phyloP scores from a whole-genome alignment of 2,329 filamentous ascomycete species.

The Neonectria faginata region DNA sequence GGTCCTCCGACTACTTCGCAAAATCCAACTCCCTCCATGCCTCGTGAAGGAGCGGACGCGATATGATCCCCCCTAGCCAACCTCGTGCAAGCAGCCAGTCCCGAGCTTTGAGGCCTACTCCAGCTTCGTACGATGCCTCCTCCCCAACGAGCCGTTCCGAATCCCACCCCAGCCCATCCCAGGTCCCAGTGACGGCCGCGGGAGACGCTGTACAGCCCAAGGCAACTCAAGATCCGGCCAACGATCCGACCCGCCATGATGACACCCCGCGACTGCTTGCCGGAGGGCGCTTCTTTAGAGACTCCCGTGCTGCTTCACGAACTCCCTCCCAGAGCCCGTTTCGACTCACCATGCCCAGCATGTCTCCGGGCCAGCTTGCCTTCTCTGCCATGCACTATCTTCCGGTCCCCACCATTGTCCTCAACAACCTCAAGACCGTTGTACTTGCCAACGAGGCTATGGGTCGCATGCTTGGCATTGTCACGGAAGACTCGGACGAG shows the following conservation, averaged over 20 bases:
- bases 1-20: slow-evolving; percentile 10
- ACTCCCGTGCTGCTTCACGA: slow-evolving; percentile 45
- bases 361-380: slow-evolving; percentile 67
- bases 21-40: slow-evolving; percentile 34
- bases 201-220: slow-evolving; percentile 33
- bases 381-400: slow-evolving; percentile 79
- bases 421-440: slow-evolving; percentile 76
- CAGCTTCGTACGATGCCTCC: slow-evolving; percentile 40
- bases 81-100: slow-evolving; percentile 46
- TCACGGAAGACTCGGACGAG: slow-evolving; percentile 54
- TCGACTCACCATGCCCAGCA: slow-evolving; percentile 58
- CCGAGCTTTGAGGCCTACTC: slow-evolving; percentile 44
- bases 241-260: slow-evolving; percentile 37
- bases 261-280: slow-evolving; percentile 42
- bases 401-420: slow-evolving; percentile 76
- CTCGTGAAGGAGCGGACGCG: slow-evolving; percentile 44
- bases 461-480: slow-evolving; percentile 74
- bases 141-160: slow-evolving; percentile 34
- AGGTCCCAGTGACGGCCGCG: slow-evolving; percentile 30
- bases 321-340: slow-evolving; percentile 54
- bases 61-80: slow-evolving; percentile 50
- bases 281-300: slow-evolving; percentile 52
- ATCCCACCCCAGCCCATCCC: slow-evolving; percentile 32
- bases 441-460: slow-evolving; percentile 81
- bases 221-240: slow-evolving; percentile 34